Conservation (phyloP, 1,284 basidiomycete genomes). For the Cystobasidium pallidum region DNA sequence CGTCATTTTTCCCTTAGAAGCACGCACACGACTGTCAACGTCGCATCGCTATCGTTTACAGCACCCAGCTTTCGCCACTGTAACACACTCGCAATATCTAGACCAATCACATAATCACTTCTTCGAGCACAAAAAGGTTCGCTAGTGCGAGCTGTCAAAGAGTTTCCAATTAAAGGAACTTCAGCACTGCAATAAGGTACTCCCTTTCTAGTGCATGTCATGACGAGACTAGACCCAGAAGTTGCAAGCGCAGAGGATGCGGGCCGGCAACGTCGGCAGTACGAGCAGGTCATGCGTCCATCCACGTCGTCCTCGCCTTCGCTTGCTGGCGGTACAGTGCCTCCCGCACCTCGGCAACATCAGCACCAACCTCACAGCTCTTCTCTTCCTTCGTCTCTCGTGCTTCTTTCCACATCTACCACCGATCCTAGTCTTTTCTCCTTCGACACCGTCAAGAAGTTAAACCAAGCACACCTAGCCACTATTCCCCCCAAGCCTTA, state of each 20-base stretch:
- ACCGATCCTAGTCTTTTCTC: constrained; percentile 43
- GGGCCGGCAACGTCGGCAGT: not conserved
- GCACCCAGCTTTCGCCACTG: no score
- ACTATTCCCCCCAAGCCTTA: constrained; percentile 11
- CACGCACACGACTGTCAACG: no score
- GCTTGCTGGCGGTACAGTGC: not conserved
- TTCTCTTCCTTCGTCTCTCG: constrained; percentile 13
- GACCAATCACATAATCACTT: no score
- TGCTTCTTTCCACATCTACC: constrained; percentile 8
- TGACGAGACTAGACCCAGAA: constrained; percentile 16
- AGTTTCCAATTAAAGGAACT: not conserved
- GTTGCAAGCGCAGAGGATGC: not conserved
- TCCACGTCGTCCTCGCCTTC: not conserved
- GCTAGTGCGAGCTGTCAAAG: constrained; percentile 10
- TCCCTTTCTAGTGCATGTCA: not conserved
- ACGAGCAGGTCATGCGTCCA: not conserved
- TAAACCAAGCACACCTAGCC: constrained; percentile 18
- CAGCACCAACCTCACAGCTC: not conserved
- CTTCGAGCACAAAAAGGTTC: constrained; percentile 1
- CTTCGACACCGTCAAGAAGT: constrained; percentile 12
- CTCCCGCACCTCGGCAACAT: not conserved
- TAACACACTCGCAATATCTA: no score
- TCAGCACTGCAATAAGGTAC: not conserved
- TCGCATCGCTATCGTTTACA: no score
- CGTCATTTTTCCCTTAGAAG: no score